phyloP scores from a whole-genome alignment of 2,329 filamentous ascomycete species.

The Colletotrichum salicis region DNA sequence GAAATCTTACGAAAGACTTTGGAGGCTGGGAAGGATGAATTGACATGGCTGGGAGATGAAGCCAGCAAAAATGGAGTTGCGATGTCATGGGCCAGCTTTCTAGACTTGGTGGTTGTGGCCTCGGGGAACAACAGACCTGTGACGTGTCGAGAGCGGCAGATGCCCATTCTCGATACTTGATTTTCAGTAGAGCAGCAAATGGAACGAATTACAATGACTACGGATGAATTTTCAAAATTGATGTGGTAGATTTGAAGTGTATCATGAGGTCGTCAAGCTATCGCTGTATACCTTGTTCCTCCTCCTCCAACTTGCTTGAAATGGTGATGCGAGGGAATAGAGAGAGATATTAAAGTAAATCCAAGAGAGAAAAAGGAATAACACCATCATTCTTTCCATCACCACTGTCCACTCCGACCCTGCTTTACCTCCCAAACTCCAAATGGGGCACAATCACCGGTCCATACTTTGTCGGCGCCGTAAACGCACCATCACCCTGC shows the following conservation, averaged over 20 bases:
- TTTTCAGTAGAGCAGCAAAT: neutral
- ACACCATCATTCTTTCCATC: neutral
- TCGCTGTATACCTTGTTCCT: conserved; percentile 1
- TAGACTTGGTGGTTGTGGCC: neutral
- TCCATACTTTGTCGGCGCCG: conserved; percentile 90
- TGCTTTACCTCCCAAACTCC: conserved; percentile 73
- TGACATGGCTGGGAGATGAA: neutral
- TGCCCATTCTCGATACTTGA: neutral
- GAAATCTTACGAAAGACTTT: conserved; percentile 12
- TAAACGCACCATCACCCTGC: conserved; percentile 86
- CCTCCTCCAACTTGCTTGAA: conserved; percentile 6
- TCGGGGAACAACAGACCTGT: conserved; percentile 4
- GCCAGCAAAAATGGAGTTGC: neutral
- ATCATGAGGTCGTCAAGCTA: conserved; percentile 27
- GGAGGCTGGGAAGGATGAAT: neutral
- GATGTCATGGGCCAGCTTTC: neutral
- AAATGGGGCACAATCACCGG: conserved; percentile 93
- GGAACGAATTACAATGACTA: neutral
- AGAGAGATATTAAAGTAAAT: conserved; percentile 18
- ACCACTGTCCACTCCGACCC: neutral
- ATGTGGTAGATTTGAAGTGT: neutral
- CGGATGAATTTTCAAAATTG: neutral
- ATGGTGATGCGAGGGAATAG: neutral
- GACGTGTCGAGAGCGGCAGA: neutral
- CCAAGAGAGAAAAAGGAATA: neutral